Evolutionary conservation across 2,329 filamentous ascomycete genomes (phyloP).

Genomic region (Trichoderma sp.): DNA sequence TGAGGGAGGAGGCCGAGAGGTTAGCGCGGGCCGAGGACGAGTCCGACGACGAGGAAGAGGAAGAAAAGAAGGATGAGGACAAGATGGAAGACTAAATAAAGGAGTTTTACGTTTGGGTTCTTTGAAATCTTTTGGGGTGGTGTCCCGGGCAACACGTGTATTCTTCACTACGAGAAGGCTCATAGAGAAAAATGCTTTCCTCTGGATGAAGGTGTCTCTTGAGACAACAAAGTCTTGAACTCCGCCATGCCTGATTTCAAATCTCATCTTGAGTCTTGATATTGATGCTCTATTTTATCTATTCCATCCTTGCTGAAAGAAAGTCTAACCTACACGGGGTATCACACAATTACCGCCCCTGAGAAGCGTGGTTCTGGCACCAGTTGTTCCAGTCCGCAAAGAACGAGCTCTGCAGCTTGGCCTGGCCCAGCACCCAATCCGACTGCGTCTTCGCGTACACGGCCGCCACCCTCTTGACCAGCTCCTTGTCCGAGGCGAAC

Average conservation of each 20-base stretch:
- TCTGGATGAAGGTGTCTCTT: conserved; percentile 30
- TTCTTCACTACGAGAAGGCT: conserved; percentile 41
- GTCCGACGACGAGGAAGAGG: conserved; percentile 81
- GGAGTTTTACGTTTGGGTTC: conserved; percentile 4
- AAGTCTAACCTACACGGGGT: conserved; percentile 31
- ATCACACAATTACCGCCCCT: conserved; percentile 32
- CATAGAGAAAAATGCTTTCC: conserved; percentile 43
- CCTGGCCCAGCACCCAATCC: conserved; percentile 59
- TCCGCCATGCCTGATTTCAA: background rate
- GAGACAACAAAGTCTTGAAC: background rate
- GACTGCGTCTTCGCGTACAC: conserved; percentile 66
- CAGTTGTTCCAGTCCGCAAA: conserved; percentile 76
- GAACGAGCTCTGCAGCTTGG: conserved; percentile 64
- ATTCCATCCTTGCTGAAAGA: background rate
- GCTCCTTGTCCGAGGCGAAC: conserved; percentile 55
- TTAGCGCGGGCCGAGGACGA: conserved; percentile 89
- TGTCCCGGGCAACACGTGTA: conserved; percentile 38
- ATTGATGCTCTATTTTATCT: background rate
- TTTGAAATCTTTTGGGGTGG: conserved; percentile 22
- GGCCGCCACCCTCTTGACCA: conserved; percentile 58
- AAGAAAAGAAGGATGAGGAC: conserved; percentile 64
- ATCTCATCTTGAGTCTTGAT: background rate
- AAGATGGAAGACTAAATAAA: conserved; percentile 83
- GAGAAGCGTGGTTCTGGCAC: conserved; percentile 57
- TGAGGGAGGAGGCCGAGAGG: conserved; percentile 89